Evolutionary conservation across 129 eudicot genomes (phyloP).

Genomic region (Helianthus tuberosus): DNA sequence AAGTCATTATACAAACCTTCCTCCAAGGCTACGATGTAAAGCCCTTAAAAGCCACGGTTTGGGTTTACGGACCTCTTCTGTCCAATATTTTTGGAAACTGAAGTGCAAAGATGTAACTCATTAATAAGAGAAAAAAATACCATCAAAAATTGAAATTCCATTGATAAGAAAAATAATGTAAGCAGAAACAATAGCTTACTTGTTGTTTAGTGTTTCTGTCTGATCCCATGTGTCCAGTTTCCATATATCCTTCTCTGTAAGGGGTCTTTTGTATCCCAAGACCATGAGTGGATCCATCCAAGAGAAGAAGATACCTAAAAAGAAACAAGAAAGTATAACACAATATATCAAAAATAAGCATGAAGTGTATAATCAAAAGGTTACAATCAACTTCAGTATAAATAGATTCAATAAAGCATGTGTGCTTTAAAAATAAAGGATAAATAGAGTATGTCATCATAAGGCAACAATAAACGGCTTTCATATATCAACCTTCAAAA

Average conservation of each 20-base stretch:
- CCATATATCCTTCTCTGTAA: constrained; percentile 95
- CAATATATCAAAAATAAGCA: not conserved
- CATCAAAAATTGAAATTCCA: not conserved
- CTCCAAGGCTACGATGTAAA: constrained; percentile 83
- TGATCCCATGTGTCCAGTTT: constrained; percentile 84
- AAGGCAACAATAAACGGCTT: constrained; percentile 1
- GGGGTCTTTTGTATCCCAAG: constrained; percentile 80
- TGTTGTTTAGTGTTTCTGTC: constrained; percentile 72
- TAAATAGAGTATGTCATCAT: constrained; percentile 18
- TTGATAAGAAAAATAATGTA: not conserved
- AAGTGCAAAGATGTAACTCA: constrained; percentile 17
- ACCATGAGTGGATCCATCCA: constrained; percentile 93
- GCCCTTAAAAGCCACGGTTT: constrained; percentile 95
- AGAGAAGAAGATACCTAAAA: constrained; percentile 60
- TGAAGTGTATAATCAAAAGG: constrained; percentile 17
- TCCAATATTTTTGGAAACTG: constrained; percentile 86
- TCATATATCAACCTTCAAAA: not conserved
- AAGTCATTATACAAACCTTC: constrained; percentile 57
- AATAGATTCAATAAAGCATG: constrained; percentile 8
- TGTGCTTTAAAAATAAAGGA: not conserved
- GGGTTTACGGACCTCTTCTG: constrained; percentile 70
- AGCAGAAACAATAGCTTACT: constrained; percentile 41
- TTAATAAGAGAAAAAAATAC: not conserved
- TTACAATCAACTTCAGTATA: not conserved
- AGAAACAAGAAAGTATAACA: constrained; percentile 13